Conservation (phyloP, 23 red algal species). For the Agarophyton chilense region DNA sequence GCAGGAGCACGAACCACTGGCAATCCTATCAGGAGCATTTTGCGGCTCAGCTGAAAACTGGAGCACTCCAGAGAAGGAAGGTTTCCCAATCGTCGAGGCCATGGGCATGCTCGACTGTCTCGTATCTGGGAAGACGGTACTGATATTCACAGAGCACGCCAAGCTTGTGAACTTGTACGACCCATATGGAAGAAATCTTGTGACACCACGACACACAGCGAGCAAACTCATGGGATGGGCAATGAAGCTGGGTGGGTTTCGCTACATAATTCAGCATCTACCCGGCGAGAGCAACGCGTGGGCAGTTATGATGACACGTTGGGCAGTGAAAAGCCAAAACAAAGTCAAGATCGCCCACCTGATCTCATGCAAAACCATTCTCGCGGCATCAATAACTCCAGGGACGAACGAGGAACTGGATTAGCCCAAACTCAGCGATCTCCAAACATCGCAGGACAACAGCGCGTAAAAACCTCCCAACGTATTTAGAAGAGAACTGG, state of each 20-base stretch:
- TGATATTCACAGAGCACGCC: not conserved
- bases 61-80: slow-evolving; percentile 15
- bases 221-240: slow-evolving; percentile 37
- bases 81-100: not conserved
- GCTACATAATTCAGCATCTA: not conserved
- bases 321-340: not conserved
- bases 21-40: slow-evolving; percentile 11
- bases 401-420: not conserved
- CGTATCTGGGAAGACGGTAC: not conserved
- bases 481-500: not conserved
- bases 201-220: not conserved
- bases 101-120: not conserved
- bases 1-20: slow-evolving; percentile 33
- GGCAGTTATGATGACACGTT: not conserved
- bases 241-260: slow-evolving; percentile 12
- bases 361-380: not conserved
- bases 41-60: not conserved
- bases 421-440: not conserved
- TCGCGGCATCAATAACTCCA: slow-evolving; percentile 8
- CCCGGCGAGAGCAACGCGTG: not conserved
- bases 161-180: slow-evolving; percentile 34
- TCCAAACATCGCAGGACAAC: not conserved
- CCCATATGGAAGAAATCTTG: not conserved
- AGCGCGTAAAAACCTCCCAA: not conserved
- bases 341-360: not conserved